A percentile compares a stretch with the other conserved stretches of the same genome.
These are phyloP conservation scores for Boletus speciosus DNA, from an alignment of 768 basidiomycete genomes.

Conservation along the genomic window DNA sequence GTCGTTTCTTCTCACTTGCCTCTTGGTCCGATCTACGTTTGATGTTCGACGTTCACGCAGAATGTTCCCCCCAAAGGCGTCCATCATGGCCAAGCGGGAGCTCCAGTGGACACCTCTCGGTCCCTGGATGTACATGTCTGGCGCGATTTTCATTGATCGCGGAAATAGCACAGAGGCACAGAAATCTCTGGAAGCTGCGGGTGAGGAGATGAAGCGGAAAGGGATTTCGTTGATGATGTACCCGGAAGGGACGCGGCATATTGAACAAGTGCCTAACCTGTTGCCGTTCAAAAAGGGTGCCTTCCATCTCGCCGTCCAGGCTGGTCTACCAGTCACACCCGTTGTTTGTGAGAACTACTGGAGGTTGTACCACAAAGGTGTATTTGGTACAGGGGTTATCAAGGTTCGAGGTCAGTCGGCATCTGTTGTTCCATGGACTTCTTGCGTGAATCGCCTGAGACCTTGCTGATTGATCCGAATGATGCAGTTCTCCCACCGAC, in stretches of 20 bases:
- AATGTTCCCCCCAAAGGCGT: conserved; percentile 75
- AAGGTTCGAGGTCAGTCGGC: conserved; percentile 63
- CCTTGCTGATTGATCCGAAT: conserved; percentile 3
- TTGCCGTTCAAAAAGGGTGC: conserved; percentile 97
- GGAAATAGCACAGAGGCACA: conserved; percentile 75
- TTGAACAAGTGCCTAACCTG: conserved; percentile 59
- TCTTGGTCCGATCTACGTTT: conserved; percentile 3
- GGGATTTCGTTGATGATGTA: conserved; percentile 88
- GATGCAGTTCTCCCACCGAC: conserved; percentile 85
- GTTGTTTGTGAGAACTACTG: conserved; percentile 95
- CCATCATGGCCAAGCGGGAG: conserved; percentile 93
- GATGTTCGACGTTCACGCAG: conserved; percentile 35
- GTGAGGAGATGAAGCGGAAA: conserved; percentile 67
- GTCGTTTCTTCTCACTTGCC: conserved; percentile 1
- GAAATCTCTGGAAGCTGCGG: conserved; percentile 71
- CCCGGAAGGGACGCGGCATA: conserved; percentile 91
- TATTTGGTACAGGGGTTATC: conserved; percentile 73
- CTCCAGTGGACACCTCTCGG: conserved; percentile 86
- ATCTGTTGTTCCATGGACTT: not conserved
- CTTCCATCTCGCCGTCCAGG: conserved; percentile 92
- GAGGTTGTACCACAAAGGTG: conserved; percentile 72
- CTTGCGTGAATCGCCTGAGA: not conserved
- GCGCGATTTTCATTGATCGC: conserved; percentile 89
- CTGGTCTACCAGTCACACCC: conserved; percentile 86
- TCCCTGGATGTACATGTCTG: conserved; percentile 85